These are phyloP conservation scores for Pachysandra terminalis DNA, from an alignment of 164 flowering plant genomes.

Conservation along the genomic window DNA sequence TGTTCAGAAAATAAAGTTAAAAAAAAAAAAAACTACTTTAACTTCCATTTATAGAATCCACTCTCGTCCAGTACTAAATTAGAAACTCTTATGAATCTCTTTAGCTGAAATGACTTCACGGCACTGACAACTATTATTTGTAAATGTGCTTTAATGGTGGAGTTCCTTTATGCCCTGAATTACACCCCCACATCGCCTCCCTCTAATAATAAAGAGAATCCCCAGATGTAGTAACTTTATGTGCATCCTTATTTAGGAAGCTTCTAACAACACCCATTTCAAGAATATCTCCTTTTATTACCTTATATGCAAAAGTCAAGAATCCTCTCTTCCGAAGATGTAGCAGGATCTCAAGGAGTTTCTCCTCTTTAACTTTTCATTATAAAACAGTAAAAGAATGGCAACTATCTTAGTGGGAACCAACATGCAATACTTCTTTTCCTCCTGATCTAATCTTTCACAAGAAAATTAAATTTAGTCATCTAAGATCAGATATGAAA, in stretches of 20 bases:
- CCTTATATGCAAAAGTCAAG: slow-evolving; percentile 18
- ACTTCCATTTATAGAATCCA: slow-evolving; percentile 16
- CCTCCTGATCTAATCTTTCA: neutral
- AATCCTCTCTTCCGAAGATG: slow-evolving; percentile 15
- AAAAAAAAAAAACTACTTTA: neutral
- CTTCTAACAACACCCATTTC: slow-evolving; percentile 13
- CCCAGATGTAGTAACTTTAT: slow-evolving; percentile 13
- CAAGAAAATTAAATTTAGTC: neutral
- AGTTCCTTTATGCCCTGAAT: slow-evolving; percentile 36
- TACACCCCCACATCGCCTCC: neutral
- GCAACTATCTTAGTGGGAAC: slow-evolving; percentile 1
- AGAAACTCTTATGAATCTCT: slow-evolving; percentile 18
- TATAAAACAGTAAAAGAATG: slow-evolving; percentile 1
- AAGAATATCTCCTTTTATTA: slow-evolving; percentile 17
- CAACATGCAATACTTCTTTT: slow-evolving; percentile 5
- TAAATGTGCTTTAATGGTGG: slow-evolving; percentile 24
- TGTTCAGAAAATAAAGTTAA: too few species aligned
- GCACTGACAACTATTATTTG: slow-evolving; percentile 13
- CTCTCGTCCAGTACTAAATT: slow-evolving; percentile 12
- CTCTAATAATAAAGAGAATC: slow-evolving; percentile 11
- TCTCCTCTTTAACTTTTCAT: neutral
- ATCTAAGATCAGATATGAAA: neutral
- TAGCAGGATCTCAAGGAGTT: slow-evolving; percentile 13
- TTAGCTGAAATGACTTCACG: slow-evolving; percentile 34
- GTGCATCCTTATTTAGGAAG: slow-evolving; percentile 11